Conservation (phyloP, 1,284 basidiomycete genomes). For the Flammula alnicola region DNA sequence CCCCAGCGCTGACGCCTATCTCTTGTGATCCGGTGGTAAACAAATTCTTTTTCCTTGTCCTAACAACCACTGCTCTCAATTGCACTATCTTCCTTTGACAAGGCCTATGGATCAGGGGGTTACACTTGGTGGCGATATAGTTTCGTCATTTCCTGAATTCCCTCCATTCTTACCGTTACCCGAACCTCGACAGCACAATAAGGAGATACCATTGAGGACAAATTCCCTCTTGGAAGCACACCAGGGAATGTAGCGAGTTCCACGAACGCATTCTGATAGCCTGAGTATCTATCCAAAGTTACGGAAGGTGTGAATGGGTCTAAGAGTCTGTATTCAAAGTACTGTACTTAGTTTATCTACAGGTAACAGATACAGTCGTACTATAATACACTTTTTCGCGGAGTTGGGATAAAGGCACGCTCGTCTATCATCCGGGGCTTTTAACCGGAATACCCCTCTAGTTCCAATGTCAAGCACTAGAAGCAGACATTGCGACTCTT, state of each 20-base stretch:
- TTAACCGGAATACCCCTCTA: too few relatives aligned
- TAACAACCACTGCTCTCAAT: constrained; percentile 12
- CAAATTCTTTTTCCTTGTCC: constrained; percentile 19
- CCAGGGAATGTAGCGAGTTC: constrained; percentile 5
- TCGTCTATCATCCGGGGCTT: too few relatives aligned
- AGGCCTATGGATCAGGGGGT: constrained; percentile 8
- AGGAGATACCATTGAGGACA: constrained; percentile 1
- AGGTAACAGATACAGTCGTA: not conserved
- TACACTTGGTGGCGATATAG: not conserved
- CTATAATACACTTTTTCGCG: not conserved
- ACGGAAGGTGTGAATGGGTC: not conserved
- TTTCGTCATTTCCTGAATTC: not conserved
- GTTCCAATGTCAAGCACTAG: not conserved
- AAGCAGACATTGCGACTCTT: constrained; percentile 19
- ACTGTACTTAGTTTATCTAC: constrained; percentile 1
- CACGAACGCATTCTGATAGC: constrained; percentile 7
- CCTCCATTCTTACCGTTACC: constrained; percentile 15
- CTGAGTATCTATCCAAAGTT: not conserved
- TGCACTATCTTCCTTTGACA: constrained; percentile 2
- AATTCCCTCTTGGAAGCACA: constrained; percentile 5
- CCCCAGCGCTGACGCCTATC: constrained; percentile 10
- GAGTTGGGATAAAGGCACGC: too few relatives aligned
- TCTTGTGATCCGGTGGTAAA: constrained; percentile 21
- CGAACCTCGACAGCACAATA: constrained; percentile 9
- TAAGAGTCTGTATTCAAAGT: not conserved